Evolutionary conservation across 2,329 filamentous ascomycete species (phyloP).

Genomic region (Fusarium nelsonii): DNA sequence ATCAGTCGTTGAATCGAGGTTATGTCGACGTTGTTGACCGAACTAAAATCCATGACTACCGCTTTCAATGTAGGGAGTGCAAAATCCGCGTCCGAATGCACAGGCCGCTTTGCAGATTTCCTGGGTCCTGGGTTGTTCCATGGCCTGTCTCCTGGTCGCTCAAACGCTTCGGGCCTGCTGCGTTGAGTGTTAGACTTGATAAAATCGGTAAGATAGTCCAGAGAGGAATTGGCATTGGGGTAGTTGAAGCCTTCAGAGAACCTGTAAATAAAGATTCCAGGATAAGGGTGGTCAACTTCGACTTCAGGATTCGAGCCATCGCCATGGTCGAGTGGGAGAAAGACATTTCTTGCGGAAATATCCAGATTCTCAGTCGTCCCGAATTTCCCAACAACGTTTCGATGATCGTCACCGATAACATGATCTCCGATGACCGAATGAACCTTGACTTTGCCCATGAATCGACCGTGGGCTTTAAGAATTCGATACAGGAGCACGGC

Average conservation of each 20-base stretch:
- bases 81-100: conserved; percentile 53
- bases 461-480: conserved; percentile 83
- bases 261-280: conserved; percentile 94
- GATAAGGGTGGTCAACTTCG: conserved; percentile 83
- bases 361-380: conserved; percentile 65
- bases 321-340: conserved; percentile 86
- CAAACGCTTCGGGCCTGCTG: conserved; percentile 76
- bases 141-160: conserved; percentile 79
- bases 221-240: conserved; percentile 89
- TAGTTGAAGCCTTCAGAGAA: conserved; percentile 97
- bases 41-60: conserved; percentile 93
- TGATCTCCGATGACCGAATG: conserved; percentile 86
- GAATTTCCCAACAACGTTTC: conserved; percentile 63
- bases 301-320: conserved; percentile 92
- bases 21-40: conserved; percentile 93
- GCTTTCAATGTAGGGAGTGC: conserved; percentile 80
- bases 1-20: conserved; percentile 94
- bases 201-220: conserved; percentile 79
- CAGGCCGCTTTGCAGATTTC: conserved; percentile 58
- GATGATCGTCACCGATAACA: conserved; percentile 71
- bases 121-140: conserved; percentile 92
- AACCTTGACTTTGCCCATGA: conserved; percentile 76
- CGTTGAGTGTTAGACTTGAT: conserved; percentile 80
- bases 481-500: conserved; percentile 86
- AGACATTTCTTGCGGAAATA: conserved; percentile 77